Evolutionary conservation across 2,329 filamentous ascomycete species (phyloP), one percentile per base, ranked within the genome.

Genomic region (Colletotrichum gloeosporioides): DNA sequence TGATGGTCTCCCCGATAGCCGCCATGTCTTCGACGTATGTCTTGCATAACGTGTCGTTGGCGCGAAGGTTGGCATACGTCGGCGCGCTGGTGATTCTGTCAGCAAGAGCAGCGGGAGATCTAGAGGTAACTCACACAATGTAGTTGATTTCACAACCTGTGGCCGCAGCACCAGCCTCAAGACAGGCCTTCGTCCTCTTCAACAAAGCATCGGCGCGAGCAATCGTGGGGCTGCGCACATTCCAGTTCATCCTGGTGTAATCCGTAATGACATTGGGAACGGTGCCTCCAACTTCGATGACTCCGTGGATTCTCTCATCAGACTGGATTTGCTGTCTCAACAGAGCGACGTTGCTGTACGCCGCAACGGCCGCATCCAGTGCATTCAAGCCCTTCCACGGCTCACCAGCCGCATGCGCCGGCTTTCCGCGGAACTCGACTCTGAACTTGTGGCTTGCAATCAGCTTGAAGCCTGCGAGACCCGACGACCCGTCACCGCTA

Each of bases 1-100:
- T 75, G 16, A 88, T 81, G 12, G 84, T 84, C 49, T 84, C 82
- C 13, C 83, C 86, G 2, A 86, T 80, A 0, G 77, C 72, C 4
- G 80, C 81, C 88, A 90, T 90, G 61, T 87, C 85, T 7, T 84
- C 78, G 16, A 84, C 82, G 70, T 88, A 90, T 3, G 80, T 78
- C 62, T 84, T 82, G 78, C 88, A 89, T 0, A 90, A 81, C 0
- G 86, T 82, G 8, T 84, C 81, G 73, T 89, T 90, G 8, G 85
- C 80, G 27, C 86, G 84, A 22, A 90, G 81, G 71, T 90, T 86
- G 15, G 84, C 84, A 68, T 90, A 90, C 2, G 83, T 82, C 6
- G 82, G 83, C 6, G 82, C 77, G 8, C 83, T 85, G n/a, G 27
- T 15, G 36, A 6, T 18, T 10, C 8, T 16, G 22, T 49, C 13